Evolutionary conservation across 2,329 filamentous ascomycete species (phyloP), one percentile per base, ranked within the genome.

Genomic region (Macrophomina tecta): DNA sequence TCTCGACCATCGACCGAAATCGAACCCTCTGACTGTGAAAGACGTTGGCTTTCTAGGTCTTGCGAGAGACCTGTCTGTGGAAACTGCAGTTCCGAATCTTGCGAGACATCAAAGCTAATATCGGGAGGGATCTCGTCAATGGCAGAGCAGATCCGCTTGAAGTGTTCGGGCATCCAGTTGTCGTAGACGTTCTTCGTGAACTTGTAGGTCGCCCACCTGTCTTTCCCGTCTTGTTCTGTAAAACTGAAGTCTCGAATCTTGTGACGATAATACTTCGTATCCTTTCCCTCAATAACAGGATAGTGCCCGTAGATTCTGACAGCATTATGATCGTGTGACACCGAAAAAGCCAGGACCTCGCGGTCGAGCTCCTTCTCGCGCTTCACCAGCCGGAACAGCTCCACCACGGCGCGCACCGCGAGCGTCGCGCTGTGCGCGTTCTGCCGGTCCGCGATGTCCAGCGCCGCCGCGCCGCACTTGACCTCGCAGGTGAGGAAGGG

Each of bases 381-480:
- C 53, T 58, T 58, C 18, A 38, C 53, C 11, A 58, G 30, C 36
- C 53, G 30, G 53, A 58, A 58, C 5, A 58, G 36, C 36, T 58
- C 53, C 14, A 58, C 53, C n/a, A 58, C 53, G 53, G 53, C 53
- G 8, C 36, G 30, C 12, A 58, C 32, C 14, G 53, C 53, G 53
- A 63, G 36, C 16, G 38, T 67, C 18, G 45, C 62, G 68, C 65
- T 70, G 60, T 72, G 67, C 48, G 67, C 67, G 61, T 73, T 72
- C 60, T 73, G 68, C 51, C 67, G 66, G 70, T 72, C 70, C 11
- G 70, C 68, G 48, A 70, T 65, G 64, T 71, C 70, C n/a, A 73
- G 68, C 65, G 32, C 68, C 16, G 61, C 45, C 32, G 46, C 65
- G 58, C 69, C 68, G 51, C 67, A 69, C 60, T 73, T 73, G 34